phyloP scores from a whole-genome alignment of 2,329 filamentous ascomycete genomes.

The Sporothrix humicola region DNA sequence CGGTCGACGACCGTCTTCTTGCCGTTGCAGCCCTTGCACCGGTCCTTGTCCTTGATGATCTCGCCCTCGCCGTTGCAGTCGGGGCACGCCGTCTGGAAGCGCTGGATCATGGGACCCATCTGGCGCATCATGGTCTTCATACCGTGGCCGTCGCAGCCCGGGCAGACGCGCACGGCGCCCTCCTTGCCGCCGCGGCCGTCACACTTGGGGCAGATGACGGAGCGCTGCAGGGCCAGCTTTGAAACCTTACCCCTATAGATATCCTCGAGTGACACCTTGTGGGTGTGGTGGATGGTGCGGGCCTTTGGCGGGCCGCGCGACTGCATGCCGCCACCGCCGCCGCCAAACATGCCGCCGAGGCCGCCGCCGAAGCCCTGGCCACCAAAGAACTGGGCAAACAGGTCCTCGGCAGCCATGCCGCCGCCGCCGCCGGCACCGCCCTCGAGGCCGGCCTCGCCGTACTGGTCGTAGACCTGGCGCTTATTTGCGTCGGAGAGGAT shows the following conservation, averaged over 20 bases:
- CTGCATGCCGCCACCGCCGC: conserved; percentile 75
- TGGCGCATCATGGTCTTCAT: conserved; percentile 99
- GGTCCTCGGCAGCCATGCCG: conserved; percentile 93
- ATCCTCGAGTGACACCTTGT: conserved; percentile 97
- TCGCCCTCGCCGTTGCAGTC: conserved; percentile 98
- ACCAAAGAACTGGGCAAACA: conserved; percentile 97
- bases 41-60: conserved; percentile 94
- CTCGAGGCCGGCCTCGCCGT: conserved; percentile 95
- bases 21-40: conserved; percentile 93
- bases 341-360: conserved; percentile 78
- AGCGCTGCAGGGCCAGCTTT: conserved; percentile 96
- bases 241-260: conserved; percentile 98
- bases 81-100: conserved; percentile 98
- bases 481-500: conserved; percentile 91
- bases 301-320: conserved; percentile 84
- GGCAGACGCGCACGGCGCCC: conserved; percentile 91
- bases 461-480: conserved; percentile 91
- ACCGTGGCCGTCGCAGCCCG: conserved; percentile 88
- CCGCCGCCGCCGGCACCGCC: conserved; percentile 76
- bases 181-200: conserved; percentile 95
- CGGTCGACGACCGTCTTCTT: conserved; percentile 99
- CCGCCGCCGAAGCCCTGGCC: conserved; percentile 74
- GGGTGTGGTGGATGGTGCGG: conserved; percentile 94
- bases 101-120: conserved; percentile 99
- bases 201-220: conserved; percentile 94